Percentiles rank a stretch among this genome's conserved stretches.
phyloP scores from a whole-genome alignment of 2,329 filamentous ascomycete genomes.

The Penicillium expansum region DNA sequence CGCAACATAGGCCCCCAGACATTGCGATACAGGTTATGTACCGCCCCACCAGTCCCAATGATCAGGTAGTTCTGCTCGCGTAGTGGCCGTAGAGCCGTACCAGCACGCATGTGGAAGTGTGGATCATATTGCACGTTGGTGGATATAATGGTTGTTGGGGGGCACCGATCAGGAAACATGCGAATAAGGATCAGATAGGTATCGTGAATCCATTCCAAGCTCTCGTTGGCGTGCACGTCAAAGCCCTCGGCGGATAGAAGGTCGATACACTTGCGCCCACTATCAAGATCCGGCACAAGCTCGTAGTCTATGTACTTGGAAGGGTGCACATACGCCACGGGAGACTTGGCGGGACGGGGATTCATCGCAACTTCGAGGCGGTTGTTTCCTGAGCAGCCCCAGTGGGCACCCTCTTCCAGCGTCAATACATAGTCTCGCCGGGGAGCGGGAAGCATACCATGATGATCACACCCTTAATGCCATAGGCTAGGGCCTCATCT shows the following conservation, averaged over 20 bases:
- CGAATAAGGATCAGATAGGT: constrained; percentile 66
- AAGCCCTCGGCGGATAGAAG: constrained; percentile 55
- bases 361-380: constrained; percentile 60
- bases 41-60: constrained; percentile 61
- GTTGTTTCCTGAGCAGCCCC: constrained; percentile 56
- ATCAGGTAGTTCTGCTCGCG: constrained; percentile 57
- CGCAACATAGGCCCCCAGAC: constrained; percentile 62
- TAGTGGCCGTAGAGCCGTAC: constrained; percentile 55
- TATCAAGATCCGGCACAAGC: constrained; percentile 59
- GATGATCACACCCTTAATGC: constrained; percentile 62
- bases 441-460: constrained; percentile 49
- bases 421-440: no score
- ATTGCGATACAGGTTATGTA: constrained; percentile 70
- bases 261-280: constrained; percentile 50
- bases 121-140: constrained; percentile 57
- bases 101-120: constrained; percentile 57
- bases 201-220: constrained; percentile 71
- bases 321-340: constrained; percentile 65
- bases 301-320: constrained; percentile 63
- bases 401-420: constrained; percentile 57
- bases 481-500: constrained; percentile 58
- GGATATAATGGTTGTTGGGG: constrained; percentile 61
- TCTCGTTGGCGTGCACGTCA: constrained; percentile 51
- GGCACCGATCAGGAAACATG: constrained; percentile 65
- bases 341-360: constrained; percentile 58